Base-by-base conservation (phyloP, 257 asterid species). In the Thymus quinquecostatus region DNA sequence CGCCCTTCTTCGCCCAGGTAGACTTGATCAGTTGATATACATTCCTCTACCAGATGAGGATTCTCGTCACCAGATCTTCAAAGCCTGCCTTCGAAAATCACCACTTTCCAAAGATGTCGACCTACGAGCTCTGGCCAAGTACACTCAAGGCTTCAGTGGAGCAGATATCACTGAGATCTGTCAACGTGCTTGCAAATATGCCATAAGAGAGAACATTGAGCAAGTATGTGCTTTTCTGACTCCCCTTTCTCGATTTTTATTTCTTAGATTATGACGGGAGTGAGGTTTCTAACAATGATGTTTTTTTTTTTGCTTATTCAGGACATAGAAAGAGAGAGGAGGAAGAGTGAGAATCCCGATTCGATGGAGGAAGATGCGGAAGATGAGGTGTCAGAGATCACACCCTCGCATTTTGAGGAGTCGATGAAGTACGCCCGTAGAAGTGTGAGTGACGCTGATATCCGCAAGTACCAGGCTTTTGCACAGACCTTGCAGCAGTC, bases 401-500 rank as follows among this genome's bases (percentile, higher is more conserved):
- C 67, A 56, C 79, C 89, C 6, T 77, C 86, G 10, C 92, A 87
- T 69, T 83, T 87, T n/a, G 92, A 87, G 84, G 92, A 87, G 75
- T 81, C 92, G 4, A 87, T 87, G 89, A 87, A 82, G 72, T 87
- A 14, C 10, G 88, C 92, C 5, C 87, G 92, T 45, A 82, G 89
- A 69, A 86, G 92, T 74, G 92, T 86, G 47, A 78, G 92, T 32
- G 88, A 84, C 44, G 84, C 88, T 71, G 89, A 86, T 51, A 82
- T 86, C 29, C 85, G 86, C 74, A 86, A 86, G 69, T 86, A 86
- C 75, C 86, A 84, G 82, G 84, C 89, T 1, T 86, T 86, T 72
- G 92, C 89, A 11, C 87, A 84, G 85, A 84, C 92, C 44, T 76
- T 86, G 85, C 92, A 86, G 76, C 89, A 86, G 73, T 84, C 89